Base-by-base conservation (phyloP, 768 basidiomycete species). In the Chalciporus piperatus region DNA sequence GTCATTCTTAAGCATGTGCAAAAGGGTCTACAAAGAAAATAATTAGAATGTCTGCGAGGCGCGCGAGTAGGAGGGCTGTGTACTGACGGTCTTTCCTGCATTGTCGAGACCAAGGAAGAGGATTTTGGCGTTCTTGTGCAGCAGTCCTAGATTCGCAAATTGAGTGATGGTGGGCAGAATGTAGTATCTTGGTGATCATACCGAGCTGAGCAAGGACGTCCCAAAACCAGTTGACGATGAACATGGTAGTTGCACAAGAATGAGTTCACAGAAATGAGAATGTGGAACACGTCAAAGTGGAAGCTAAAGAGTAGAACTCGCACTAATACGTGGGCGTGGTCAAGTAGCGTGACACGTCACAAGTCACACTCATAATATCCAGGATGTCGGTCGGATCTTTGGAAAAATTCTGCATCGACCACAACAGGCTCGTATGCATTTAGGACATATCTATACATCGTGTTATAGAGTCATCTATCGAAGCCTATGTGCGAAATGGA, bases 1-100 rank as follows among this genome's bases (percentile, higher is more conserved):
- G 76, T 98, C 97, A 63, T 98, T 99, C 82, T 99, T 99, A 63
- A 99, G 80, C 96, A 98, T 98, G 75, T 99, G 97, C 64, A 98
- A 73, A 39, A 98, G 79, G 25, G 96, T 98, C 94, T 98, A 30
- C 41, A 11, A 42, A 41, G 40, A 39, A 6, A 20, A 23, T 16
- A 6, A 38, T 67, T 14, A 57, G 44, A 52, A 17, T 41, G 12
- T 16, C 43, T 8, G 39, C 27, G 17, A 22, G 30, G 12, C 28
- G 38, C 39, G 23, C n/a, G 49, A 27, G 35, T 5, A 33, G 10
- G n/a, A 52, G 51, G 19, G 54, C 25, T 1, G 19, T 32, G 1
- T 13, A 64, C 87, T 53, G 56, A 97, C 96, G 54, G 97, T 98
- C 82, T 98, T 99, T 67, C 97, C 96, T 47, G 97, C 97, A 77